phyloP scores from a whole-genome alignment of 192 early-diverging fungal genomes.

The Chytriomyces confervae region DNA sequence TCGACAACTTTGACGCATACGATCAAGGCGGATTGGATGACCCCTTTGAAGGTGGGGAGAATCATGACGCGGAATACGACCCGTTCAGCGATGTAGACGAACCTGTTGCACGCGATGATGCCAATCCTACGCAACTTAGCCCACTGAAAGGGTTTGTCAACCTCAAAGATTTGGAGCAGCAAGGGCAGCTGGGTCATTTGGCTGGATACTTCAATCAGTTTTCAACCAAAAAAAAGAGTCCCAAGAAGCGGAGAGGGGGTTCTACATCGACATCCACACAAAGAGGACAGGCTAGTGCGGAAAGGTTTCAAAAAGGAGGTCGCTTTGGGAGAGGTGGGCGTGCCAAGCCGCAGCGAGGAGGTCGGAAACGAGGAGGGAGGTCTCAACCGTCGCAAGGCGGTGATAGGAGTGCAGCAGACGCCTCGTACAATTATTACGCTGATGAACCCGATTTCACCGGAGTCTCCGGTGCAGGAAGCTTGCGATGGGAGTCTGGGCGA shows the following conservation, averaged over 20 bases:
- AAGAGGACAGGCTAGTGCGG: slow-evolving; percentile 6
- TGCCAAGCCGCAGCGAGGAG: no score
- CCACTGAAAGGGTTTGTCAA: slow-evolving; percentile 32
- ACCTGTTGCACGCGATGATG: not conserved
- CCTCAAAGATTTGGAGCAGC: slow-evolving; percentile 10
- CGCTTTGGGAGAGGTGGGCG: no score
- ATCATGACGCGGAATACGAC: not conserved
- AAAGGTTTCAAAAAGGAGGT: no score
- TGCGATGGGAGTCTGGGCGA: no score
- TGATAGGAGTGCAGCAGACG: no score
- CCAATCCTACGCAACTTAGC: not conserved
- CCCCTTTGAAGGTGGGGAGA: not conserved
- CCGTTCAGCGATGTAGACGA: slow-evolving; percentile 2
- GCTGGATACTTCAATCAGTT: slow-evolving; percentile 25
- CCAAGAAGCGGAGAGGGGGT: slow-evolving; percentile 3
- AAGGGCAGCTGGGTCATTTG: slow-evolving; percentile 8
- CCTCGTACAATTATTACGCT: no score
- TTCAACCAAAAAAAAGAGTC: not conserved
- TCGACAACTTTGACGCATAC: no score
- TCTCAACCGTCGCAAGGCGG: no score
- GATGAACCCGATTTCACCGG: no score
- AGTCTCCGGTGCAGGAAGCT: no score
- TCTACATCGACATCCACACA: not conserved
- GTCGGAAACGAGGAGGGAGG: no score
- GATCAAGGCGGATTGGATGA: not conserved